Evolutionary conservation across 2,329 filamentous ascomycete species (phyloP).

Genomic region (Coleophoma cylindrospora): DNA sequence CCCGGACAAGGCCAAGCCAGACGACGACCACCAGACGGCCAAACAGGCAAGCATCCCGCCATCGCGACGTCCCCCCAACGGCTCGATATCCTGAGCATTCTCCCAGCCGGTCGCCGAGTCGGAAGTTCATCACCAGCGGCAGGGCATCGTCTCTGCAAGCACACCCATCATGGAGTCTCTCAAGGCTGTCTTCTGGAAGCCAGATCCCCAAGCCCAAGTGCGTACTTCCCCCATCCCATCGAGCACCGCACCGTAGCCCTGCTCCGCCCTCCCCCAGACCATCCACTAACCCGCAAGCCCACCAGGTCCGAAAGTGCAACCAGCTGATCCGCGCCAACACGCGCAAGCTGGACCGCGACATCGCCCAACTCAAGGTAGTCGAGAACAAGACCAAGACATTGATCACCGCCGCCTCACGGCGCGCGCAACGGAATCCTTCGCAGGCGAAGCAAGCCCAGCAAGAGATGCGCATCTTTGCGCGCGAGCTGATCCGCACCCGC

Average conservation of each 20-base stretch:
- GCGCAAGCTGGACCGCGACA: conserved; percentile 92
- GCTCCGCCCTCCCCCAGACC: neutral
- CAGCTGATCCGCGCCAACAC: conserved; percentile 82
- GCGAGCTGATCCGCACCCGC: conserved; percentile 79
- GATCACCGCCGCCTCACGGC: conserved; percentile 77
- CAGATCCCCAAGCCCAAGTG: conserved; percentile 91
- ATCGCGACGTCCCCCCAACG: neutral
- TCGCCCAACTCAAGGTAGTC: conserved; percentile 69
- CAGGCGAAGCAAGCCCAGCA: conserved; percentile 73
- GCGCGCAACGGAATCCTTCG: conserved; percentile 73
- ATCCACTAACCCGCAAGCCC: neutral
- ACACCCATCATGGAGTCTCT: conserved; percentile 71
- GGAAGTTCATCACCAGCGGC: neutral
- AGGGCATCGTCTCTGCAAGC: conserved; percentile 8
- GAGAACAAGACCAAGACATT: conserved; percentile 81
- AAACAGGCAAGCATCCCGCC: no score
- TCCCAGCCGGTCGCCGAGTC: no score
- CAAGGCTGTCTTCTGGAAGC: conserved; percentile 81
- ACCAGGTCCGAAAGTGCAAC: conserved; percentile 92
- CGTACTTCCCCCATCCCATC: conserved; percentile 16
- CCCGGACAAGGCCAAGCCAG: no score
- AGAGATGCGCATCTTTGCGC: conserved; percentile 84
- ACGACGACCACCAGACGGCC: no score
- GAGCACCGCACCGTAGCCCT: neutral
- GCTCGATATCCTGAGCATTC: no score